A percentile compares a stretch with the other conserved stretches of the same genome.
These are phyloP conservation scores for Phytophthora palmivora DNA, from an alignment of 352 stramenopile genomes.

Conservation along the genomic window DNA sequence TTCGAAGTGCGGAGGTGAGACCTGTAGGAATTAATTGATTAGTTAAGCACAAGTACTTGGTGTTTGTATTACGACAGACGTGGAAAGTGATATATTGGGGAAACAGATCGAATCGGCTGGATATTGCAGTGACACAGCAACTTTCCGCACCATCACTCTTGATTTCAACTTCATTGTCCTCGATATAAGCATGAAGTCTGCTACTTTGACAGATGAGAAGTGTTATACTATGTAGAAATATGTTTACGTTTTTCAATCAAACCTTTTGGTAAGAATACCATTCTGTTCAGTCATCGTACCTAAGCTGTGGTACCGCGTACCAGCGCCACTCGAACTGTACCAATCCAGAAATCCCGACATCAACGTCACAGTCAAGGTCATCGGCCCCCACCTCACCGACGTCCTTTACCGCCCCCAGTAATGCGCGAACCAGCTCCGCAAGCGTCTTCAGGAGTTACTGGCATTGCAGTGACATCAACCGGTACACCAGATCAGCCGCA, in stretches of 20 bases:
- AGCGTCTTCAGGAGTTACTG: conserved; percentile 6
- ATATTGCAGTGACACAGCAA: conserved; percentile 52
- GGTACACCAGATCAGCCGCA: conserved; percentile 18
- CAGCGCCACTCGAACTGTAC: conserved; percentile 29
- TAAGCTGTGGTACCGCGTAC: conserved; percentile 31
- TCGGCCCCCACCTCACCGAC: conserved; percentile 28
- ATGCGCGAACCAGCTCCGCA: conserved; percentile 17
- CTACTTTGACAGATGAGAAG: not conserved
- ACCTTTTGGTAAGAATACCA: not conserved
- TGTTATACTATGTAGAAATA: not conserved
- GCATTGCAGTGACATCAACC: not conserved
- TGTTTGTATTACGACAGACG: not conserved
- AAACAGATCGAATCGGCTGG: conserved; percentile 1
- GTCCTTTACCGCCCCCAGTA: conserved; percentile 16
- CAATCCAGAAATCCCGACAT: conserved; percentile 1
- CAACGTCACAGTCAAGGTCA: conserved; percentile 32
- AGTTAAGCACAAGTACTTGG: too few species aligned
- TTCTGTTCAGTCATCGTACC: conserved; percentile 11
- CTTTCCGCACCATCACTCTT: conserved; percentile 70
- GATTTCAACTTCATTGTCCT: conserved; percentile 31
- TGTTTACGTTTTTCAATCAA: too few species aligned
- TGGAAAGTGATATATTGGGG: conserved; percentile 9
- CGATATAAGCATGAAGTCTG: not conserved
- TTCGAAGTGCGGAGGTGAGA: conserved; percentile 28
- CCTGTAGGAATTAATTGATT: not conserved